Evolutionary conservation across 495 filamentous ascomycete species (phyloP).

Genomic region (Penicillium coprophilum): DNA sequence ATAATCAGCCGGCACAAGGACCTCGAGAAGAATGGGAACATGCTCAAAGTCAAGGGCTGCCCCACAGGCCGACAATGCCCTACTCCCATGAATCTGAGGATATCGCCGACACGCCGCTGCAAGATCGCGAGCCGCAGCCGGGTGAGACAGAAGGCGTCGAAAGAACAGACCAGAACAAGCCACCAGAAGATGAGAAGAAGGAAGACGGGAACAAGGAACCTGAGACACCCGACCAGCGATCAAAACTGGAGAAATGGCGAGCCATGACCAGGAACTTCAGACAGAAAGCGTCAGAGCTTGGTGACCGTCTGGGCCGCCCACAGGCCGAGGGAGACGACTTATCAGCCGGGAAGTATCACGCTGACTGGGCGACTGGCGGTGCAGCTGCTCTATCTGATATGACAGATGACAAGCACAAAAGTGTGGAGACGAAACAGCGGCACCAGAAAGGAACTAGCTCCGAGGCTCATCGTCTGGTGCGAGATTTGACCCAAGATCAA

Average conservation of each 20-base stretch:
- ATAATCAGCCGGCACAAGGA: neutral
- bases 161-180: neutral
- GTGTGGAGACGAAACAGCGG: constrained; percentile 26
- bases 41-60: constrained; percentile 4
- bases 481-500: constrained; percentile 36
- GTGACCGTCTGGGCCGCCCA: constrained; percentile 24
- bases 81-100: constrained; percentile 20
- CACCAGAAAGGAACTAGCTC: constrained; percentile 21
- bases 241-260: constrained; percentile 4
- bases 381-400: constrained; percentile 29
- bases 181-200: neutral
- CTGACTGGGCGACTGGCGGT: constrained; percentile 31
- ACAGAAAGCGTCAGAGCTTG: constrained; percentile 7
- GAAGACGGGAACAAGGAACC: neutral
- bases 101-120: constrained; percentile 18
- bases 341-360: constrained; percentile 23
- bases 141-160: constrained; percentile 3
- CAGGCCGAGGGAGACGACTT: constrained; percentile 28
- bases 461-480: constrained; percentile 33
- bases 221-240: neutral
- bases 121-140: constrained; percentile 10
- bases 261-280: constrained; percentile 5
- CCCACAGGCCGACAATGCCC: constrained; percentile 18
- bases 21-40: constrained; percentile 14
- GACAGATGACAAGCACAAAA: constrained; percentile 35